A percentile compares a stretch with the other conserved stretches of the same genome.
These are phyloP conservation scores for Candida piceae DNA, from an alignment of 805 yeast genomes.

Conservation along the genomic window DNA sequence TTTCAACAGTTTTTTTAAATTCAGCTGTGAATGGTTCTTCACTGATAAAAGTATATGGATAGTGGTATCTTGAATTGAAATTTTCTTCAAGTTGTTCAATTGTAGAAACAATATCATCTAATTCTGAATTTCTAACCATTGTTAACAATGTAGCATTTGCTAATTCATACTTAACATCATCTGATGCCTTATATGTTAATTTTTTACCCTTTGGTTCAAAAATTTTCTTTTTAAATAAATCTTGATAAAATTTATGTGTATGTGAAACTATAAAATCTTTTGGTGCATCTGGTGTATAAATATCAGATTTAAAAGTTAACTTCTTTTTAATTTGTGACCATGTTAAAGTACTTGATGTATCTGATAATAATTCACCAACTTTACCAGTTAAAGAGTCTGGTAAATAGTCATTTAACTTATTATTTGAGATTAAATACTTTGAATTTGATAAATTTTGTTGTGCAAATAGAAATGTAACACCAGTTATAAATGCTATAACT, in stretches of 20 bases:
- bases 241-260: conserved; percentile 34
- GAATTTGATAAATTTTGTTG: too few relatives aligned
- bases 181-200: conserved; percentile 14
- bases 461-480: too few relatives aligned
- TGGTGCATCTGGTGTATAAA: conserved; percentile 10
- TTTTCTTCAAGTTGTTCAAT: conserved; percentile 51
- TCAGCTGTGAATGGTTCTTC: conserved; percentile 56
- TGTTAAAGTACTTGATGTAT: conserved; percentile 5
- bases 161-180: conserved; percentile 11
- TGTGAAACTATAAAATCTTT: conserved; percentile 26
- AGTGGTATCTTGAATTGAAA: conserved; percentile 60
- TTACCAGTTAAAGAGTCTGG: too few relatives aligned
- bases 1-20: conserved; percentile 43
- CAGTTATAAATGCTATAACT: too few relatives aligned
- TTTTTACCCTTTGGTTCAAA: conserved; percentile 39
- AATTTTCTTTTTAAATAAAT: conserved; percentile 31
- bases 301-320: conserved; percentile 7
- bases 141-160: conserved; percentile 70
- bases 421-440: too few relatives aligned
- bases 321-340: conserved; percentile 10
- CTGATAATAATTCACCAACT: too few relatives aligned
- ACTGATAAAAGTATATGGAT: conserved; percentile 71
- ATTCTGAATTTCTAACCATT: conserved; percentile 59
- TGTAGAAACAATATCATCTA: conserved; percentile 40
- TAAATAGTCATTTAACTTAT: too few relatives aligned